Conservation (phyloP, 495 filamentous ascomycete genomes). For the Penicillium chermesinum region DNA sequence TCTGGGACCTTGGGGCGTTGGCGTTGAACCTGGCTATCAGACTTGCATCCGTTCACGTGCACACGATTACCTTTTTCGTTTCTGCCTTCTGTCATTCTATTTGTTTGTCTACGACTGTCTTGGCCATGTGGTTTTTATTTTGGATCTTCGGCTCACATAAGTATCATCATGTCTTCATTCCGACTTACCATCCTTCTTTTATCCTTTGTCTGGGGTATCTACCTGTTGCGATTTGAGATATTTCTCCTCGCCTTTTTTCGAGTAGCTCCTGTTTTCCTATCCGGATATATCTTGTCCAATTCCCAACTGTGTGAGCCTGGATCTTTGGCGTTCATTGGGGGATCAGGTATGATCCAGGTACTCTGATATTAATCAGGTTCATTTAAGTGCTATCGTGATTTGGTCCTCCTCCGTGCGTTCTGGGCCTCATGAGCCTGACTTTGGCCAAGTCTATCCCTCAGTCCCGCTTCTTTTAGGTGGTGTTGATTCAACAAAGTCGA, state of each 20-base stretch:
- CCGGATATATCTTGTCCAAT: conserved; percentile 14
- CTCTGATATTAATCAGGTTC: conserved; percentile 7
- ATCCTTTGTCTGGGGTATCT: background rate
- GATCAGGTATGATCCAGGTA: background rate
- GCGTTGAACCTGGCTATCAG: conserved; percentile 18
- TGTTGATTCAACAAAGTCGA: no score
- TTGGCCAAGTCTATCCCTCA: no score
- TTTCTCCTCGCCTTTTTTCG: conserved; percentile 8
- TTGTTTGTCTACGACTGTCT: conserved; percentile 3
- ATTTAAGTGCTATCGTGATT: background rate
- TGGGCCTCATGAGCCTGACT: no score
- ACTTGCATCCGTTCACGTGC: conserved; percentile 23
- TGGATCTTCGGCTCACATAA: background rate
- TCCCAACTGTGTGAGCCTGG: background rate
- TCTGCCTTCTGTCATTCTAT: conserved; percentile 21
- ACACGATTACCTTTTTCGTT: conserved; percentile 22
- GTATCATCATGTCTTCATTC: conserved; percentile 1
- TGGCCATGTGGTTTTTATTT: conserved; percentile 2
- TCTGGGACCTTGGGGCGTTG: conserved; percentile 20
- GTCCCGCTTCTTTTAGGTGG: no score
- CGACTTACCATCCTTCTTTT: background rate
- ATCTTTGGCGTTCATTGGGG: conserved; percentile 11
- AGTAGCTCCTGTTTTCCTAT: conserved; percentile 11
- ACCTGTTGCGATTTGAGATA: background rate
- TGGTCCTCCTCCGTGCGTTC: conserved; percentile 1